Percentiles rank a stretch among this genome's conserved stretches.
These are phyloP conservation scores for Colletotrichum destructivum DNA, from an alignment of 2,329 filamentous ascomycete genomes.

Conservation along the genomic window DNA sequence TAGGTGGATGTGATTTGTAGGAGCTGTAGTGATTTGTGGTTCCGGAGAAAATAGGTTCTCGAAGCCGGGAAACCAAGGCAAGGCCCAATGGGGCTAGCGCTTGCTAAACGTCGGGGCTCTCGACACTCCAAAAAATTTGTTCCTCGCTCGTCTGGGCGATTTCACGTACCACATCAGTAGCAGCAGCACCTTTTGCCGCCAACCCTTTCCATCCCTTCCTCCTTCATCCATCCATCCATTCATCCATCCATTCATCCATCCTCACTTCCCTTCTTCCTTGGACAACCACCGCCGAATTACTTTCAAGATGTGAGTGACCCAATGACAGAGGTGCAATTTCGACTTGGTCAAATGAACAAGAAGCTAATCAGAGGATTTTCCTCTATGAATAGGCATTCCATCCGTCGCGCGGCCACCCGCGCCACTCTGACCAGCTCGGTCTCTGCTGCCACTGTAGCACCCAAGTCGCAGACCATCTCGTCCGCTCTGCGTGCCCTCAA, in stretches of 20 bases:
- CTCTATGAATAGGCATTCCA: slow-evolving; percentile 28
- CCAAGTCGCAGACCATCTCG: slow-evolving; percentile 35
- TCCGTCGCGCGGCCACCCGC: slow-evolving; percentile 40
- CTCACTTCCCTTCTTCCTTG: not conserved
- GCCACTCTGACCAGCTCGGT: slow-evolving; percentile 33
- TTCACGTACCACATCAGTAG: slow-evolving; percentile 11
- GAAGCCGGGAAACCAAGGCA: slow-evolving; percentile 13
- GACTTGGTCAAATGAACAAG: not conserved
- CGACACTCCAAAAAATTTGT: slow-evolving; percentile 33
- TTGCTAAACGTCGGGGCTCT: slow-evolving; percentile 8
- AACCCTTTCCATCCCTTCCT: not conserved
- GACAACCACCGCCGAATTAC: not conserved
- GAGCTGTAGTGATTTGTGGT: not conserved
- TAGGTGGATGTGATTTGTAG: not conserved
- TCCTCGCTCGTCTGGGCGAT: not conserved
- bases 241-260: not conserved
- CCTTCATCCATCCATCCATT: not conserved
- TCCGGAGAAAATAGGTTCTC: not conserved
- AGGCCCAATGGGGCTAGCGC: slow-evolving; percentile 17
- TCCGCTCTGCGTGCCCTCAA: slow-evolving; percentile 30
- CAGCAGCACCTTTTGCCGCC: slow-evolving; percentile 14
- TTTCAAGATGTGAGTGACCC: slow-evolving; percentile 16
- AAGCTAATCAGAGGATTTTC: slow-evolving; percentile 15
- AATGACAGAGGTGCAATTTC: not conserved
- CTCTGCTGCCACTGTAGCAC: slow-evolving; percentile 19